Evolutionary conservation across 2,329 filamentous ascomycete genomes (phyloP).

Genomic region (Aspergillus melleus): DNA sequence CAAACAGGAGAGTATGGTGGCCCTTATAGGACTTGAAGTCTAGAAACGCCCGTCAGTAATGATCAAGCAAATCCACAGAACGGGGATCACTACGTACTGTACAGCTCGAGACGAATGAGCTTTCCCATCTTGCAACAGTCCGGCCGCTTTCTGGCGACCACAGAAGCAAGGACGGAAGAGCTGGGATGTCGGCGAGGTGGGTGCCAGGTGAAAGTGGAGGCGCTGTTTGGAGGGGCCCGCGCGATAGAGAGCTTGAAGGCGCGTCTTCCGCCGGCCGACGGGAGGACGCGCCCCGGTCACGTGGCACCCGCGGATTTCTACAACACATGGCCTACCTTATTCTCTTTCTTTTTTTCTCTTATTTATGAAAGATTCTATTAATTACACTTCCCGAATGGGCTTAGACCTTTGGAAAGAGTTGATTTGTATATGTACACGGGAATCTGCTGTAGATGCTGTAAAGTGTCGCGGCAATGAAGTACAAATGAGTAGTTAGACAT

Average conservation of each 20-base stretch:
- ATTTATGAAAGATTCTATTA: neutral
- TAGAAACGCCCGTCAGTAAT: constrained; percentile 42
- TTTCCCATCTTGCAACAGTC: constrained; percentile 75
- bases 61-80: neutral
- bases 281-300: constrained; percentile 31
- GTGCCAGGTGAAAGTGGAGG: neutral
- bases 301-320: constrained; percentile 10
- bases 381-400: too few relatives aligned
- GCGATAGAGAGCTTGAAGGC: constrained; percentile 19
- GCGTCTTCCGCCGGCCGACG: constrained; percentile 17
- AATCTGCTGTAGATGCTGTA: neutral
- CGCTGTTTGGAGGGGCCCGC: constrained; percentile 24
- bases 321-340: neutral
- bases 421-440: constrained; percentile 12
- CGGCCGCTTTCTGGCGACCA: constrained; percentile 27
- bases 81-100: constrained; percentile 61
- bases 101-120: constrained; percentile 89
- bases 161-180: constrained; percentile 17
- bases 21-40: constrained; percentile 99
- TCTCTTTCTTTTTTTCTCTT: too few relatives aligned
- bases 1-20: constrained; percentile 89
- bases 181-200: neutral
- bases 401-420: neutral
- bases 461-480: neutral
- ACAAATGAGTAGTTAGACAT: constrained; percentile 14